These are phyloP conservation scores for Protomyces arabidopsidicola DNA, from an alignment of 1,139 yeast species.

Conservation along the genomic window DNA sequence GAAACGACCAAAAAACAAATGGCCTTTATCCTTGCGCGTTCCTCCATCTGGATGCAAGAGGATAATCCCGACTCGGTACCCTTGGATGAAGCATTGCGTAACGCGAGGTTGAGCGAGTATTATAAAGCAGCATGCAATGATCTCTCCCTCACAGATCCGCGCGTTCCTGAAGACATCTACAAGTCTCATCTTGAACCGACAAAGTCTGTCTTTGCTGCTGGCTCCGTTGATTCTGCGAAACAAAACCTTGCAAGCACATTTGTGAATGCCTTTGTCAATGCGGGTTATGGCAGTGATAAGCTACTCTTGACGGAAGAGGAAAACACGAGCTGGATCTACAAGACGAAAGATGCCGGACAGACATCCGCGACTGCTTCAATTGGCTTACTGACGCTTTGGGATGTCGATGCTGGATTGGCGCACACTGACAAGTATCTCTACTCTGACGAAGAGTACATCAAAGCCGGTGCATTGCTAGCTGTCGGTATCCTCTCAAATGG, in stretches of 20 bases:
- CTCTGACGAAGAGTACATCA: conserved; percentile 77
- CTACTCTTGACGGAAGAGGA: conserved; percentile 60
- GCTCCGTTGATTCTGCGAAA: conserved; percentile 83
- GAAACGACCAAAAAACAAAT: conserved; percentile 70
- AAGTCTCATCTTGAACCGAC: conserved; percentile 81
- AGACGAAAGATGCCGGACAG: conserved; percentile 90
- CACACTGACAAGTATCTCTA: conserved; percentile 82
- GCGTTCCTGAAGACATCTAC: conserved; percentile 91
- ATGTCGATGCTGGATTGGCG: conserved; percentile 81
- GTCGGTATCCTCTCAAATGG: conserved; percentile 92
- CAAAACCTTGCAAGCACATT: conserved; percentile 94
- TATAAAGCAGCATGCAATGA: conserved; percentile 78
- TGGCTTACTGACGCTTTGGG: conserved; percentile 91
- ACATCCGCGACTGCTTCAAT: conserved; percentile 89
- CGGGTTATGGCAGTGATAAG: conserved; percentile 86
- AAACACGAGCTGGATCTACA: conserved; percentile 77
- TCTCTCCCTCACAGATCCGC: conserved; percentile 80
- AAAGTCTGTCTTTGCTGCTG: conserved; percentile 53
- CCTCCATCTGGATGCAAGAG: conserved; percentile 69
- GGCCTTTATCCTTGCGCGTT: conserved; percentile 84
- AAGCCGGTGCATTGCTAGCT: conserved; percentile 95
- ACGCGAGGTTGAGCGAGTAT: conserved; percentile 71
- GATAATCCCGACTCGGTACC: conserved; percentile 50
- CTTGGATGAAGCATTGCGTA: conserved; percentile 81
- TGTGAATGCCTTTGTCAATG: conserved; percentile 84